Evolutionary conservation across 352 stramenopile species (phyloP), one percentile per base, ranked within the genome.

Genomic region (Elongisporangium anandrum): DNA sequence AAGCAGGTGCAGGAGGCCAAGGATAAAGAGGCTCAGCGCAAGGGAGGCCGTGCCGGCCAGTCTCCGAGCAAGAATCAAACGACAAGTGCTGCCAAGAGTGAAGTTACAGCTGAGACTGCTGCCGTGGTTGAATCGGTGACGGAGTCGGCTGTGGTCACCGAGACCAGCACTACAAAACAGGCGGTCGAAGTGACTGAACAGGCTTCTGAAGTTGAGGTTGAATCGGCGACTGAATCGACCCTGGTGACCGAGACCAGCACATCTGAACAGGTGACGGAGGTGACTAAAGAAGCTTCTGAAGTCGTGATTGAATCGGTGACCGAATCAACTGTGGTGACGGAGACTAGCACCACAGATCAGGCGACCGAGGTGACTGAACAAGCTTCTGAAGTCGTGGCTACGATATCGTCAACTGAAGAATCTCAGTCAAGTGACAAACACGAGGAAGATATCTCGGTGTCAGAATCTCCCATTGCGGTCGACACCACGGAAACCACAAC

Each of bases 1-100:
- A 66, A 77, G 34, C 69, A 77, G 45, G 67, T 72, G 21, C 23
- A 66, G 9, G 72, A 77, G 20, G 54, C 64, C 0, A 68, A 70
- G 50, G 60, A 64, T 10, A 64, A 77, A 60, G 63, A 75, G 49
- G 60, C 34, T 17, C 34, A 45, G 34, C 34, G 34, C 34, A 45
- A 45, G 12, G 34, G 34, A 17, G 34, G 9, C 13, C 34, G 34
- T 45, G 34, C 10, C 13, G 34, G 34, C 34, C 34, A 45, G 34
- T 45, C 34, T 9, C 34, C 34, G 13, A 45, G 10, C 34, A 45
- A 45, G 34, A 45, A 4, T 12, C 10, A 72, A 54, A 60, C 56
- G 26, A 77, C 69, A 26, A 57, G 63, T 19, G 72, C 74, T 54
- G 72, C 69, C 47, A 77, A 75, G n/a, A 19, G 21, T 26, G 57